Percentiles rank a stretch among this genome's conserved stretches.
These are phyloP conservation scores for Plenodomus tracheiphilus DNA, from an alignment of 2,329 filamentous ascomycete species.

Conservation along the genomic window DNA sequence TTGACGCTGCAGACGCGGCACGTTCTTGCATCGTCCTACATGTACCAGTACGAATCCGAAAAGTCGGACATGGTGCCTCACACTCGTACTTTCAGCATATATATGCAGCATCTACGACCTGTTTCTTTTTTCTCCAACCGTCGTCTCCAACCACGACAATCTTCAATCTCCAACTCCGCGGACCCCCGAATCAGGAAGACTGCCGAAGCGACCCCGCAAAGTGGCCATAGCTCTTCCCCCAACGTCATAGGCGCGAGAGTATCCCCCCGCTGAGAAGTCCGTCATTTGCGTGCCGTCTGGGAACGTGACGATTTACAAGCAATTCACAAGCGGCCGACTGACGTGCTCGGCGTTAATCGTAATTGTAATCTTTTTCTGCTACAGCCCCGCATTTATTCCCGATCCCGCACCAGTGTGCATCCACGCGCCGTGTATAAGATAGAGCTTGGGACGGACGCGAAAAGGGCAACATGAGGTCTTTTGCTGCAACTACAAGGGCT, in stretches of 20 bases:
- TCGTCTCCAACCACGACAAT: conserved; percentile 1
- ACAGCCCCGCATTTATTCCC: background rate
- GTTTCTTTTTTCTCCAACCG: background rate
- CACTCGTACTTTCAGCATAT: background rate
- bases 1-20: conserved; percentile 24
- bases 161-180: no score
- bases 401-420: background rate
- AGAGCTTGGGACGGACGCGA: background rate
- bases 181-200: conserved; percentile 2
- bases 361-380: background rate
- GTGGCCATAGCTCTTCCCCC: conserved; percentile 8
- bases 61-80: no score
- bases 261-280: conserved; percentile 1
- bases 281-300: background rate
- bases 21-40: conserved; percentile 8
- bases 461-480: conserved; percentile 34
- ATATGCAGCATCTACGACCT: background rate
- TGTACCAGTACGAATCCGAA: no score
- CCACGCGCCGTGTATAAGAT: background rate
- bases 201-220: conserved; percentile 7
- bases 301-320: conserved; percentile 3
- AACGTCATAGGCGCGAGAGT: conserved; percentile 10
- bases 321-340: conserved; percentile 1
- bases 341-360: background rate
- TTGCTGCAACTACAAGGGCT: conserved; percentile 35